These are phyloP conservation scores for Parsonsia alboflavescens DNA, from an alignment of 257 asterid species.

Conservation along the genomic window DNA sequence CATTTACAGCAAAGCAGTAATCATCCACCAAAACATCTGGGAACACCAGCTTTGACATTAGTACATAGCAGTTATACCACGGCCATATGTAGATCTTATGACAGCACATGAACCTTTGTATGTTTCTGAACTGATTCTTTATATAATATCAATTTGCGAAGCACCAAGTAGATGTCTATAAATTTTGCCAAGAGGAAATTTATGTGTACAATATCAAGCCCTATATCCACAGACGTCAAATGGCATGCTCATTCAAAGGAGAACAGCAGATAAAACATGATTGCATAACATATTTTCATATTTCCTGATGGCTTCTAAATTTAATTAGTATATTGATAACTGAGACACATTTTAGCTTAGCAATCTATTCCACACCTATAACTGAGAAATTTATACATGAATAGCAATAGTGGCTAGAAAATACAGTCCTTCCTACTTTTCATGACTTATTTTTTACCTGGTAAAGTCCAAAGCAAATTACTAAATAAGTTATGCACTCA, in stretches of 20 bases:
- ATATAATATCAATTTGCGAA: neutral
- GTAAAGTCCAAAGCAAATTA: neutral
- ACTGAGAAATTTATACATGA: neutral
- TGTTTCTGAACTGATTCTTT: neutral
- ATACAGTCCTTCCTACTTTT: neutral
- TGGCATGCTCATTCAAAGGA: neutral
- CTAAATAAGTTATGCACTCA: neutral
- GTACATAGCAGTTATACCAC: neutral
- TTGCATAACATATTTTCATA: neutral
- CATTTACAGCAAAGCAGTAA: neutral
- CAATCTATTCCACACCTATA: neutral
- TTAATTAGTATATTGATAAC: constrained; percentile 2
- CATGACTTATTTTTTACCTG: neutral
- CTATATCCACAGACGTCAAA: neutral
- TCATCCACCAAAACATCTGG: neutral
- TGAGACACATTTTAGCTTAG: too few species aligned
- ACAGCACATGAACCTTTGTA: neutral
- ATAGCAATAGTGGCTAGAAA: neutral
- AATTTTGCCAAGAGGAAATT: neutral
- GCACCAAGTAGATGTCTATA: neutral
- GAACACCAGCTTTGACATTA: neutral
- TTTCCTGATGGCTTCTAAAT: neutral
- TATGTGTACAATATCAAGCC: neutral
- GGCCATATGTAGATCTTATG: too few species aligned
- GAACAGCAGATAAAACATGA: neutral